Conservation (phyloP, 2,329 filamentous ascomycete species). For the Trichoderma breve region DNA sequence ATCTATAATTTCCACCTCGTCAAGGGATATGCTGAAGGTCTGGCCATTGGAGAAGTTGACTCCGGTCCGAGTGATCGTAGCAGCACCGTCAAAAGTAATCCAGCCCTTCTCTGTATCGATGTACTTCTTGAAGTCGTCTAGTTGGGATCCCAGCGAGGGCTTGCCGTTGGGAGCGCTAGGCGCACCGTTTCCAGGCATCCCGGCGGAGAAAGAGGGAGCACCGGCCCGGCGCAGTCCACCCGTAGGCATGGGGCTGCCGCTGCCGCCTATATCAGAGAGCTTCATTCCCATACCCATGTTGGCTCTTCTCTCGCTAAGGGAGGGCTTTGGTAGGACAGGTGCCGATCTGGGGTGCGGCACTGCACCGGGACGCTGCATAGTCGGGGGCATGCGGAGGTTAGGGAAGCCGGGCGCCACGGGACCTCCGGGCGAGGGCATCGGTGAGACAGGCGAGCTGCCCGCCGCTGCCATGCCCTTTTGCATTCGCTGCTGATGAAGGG, state of each 20-base stretch:
- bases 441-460: slow-evolving; percentile 31
- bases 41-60: slow-evolving; percentile 90
- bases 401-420: slow-evolving; percentile 45
- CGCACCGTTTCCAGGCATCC: slow-evolving; percentile 34
- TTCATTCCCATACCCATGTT: slow-evolving; percentile 51
- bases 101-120: slow-evolving; percentile 91
- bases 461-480: slow-evolving; percentile 41
- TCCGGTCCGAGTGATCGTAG: slow-evolving; percentile 81
- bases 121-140: slow-evolving; percentile 68
- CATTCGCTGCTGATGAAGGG: slow-evolving; percentile 47
- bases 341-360: slow-evolving; percentile 54
- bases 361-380: slow-evolving; percentile 45
- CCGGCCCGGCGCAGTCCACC: slow-evolving; percentile 32
- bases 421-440: slow-evolving; percentile 34
- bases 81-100: slow-evolving; percentile 89
- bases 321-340: slow-evolving; percentile 51
- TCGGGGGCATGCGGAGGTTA: slow-evolving; percentile 42
- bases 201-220: slow-evolving; percentile 43
- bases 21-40: slow-evolving; percentile 89
- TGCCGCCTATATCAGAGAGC: slow-evolving; percentile 51
- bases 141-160: slow-evolving; percentile 45
- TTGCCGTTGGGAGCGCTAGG: slow-evolving; percentile 24
- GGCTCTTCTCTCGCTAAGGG: slow-evolving; percentile 65
- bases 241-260: slow-evolving; percentile 25
- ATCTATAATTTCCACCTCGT: slow-evolving; percentile 89